These are phyloP conservation scores for Acorus gramineus DNA, from an alignment of 106 monocot species.

Conservation along the genomic window DNA sequence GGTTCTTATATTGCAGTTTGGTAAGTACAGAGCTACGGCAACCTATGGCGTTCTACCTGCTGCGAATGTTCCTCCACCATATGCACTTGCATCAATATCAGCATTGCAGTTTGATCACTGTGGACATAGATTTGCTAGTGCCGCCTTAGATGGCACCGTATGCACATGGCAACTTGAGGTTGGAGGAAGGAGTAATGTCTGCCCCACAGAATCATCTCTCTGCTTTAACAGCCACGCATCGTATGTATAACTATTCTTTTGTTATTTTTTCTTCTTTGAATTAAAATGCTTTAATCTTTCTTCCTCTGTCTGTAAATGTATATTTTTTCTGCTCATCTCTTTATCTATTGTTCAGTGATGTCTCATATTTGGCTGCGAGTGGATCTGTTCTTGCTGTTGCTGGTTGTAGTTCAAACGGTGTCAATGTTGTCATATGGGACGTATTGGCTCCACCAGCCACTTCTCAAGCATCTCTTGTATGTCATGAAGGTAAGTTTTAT, in stretches of 20 bases:
- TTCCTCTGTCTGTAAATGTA: constrained; percentile 7
- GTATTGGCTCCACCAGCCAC: constrained; percentile 73
- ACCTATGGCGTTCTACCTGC: constrained; percentile 90
- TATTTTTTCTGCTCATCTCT: too few relatives aligned
- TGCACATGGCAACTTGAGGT: constrained; percentile 96
- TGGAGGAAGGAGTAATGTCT: constrained; percentile 79
- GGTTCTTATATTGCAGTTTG: constrained; percentile 55
- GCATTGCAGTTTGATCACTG: constrained; percentile 67
- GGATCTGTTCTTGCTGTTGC: constrained; percentile 89
- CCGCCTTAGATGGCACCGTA: constrained; percentile 82
- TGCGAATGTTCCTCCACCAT: constrained; percentile 61
- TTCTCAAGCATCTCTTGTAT: constrained; percentile 71
- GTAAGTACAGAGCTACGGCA: constrained; percentile 71
- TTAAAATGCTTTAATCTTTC: not conserved
- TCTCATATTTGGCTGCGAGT: constrained; percentile 63
- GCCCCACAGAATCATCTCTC: constrained; percentile 65
- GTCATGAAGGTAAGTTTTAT: constrained; percentile 84
- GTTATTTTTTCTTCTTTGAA: not conserved
- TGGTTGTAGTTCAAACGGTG: constrained; percentile 66
- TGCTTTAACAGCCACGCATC: constrained; percentile 81
- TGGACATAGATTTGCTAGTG: constrained; percentile 90
- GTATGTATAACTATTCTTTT: constrained; percentile 31
- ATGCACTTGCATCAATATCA: constrained; percentile 77
- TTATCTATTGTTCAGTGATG: constrained; percentile 34
- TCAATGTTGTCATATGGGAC: constrained; percentile 88